Evolutionary conservation across 1,284 basidiomycete species (phyloP).

Genomic region (Ceratobasidium sp.): DNA sequence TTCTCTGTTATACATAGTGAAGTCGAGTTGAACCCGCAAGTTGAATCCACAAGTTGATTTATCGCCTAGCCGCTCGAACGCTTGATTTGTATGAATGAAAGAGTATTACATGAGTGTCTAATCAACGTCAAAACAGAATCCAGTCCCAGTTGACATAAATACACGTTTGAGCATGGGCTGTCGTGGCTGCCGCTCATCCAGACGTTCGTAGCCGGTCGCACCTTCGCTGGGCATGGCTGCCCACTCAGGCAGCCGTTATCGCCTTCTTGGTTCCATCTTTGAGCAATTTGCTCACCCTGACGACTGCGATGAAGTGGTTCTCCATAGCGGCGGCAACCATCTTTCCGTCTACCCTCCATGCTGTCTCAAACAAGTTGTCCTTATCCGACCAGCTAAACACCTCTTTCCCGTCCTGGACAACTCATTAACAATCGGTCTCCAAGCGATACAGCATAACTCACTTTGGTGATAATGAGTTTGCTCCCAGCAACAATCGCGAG

Average conservation of each 20-base stretch:
- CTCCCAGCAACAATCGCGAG: slow-evolving; percentile 22
- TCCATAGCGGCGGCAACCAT: slow-evolving; percentile 33
- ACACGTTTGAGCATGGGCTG: no score
- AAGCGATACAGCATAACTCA: background rate
- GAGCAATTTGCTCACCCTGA: slow-evolving; percentile 4
- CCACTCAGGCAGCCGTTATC: background rate
- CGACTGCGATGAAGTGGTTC: slow-evolving; percentile 6
- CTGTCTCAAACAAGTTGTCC: slow-evolving; percentile 16
- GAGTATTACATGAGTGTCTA: background rate
- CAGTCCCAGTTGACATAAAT: background rate
- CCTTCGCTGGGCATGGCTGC: no score
- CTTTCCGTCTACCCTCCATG: slow-evolving; percentile 22
- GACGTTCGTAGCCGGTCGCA: no score
- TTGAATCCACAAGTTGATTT: no score
- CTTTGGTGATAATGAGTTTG: slow-evolving; percentile 26
- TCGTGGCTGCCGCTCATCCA: no score
- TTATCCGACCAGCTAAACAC: slow-evolving; percentile 29
- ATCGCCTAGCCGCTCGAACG: no score
- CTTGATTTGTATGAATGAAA: no score
- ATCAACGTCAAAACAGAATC: background rate
- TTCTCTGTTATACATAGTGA: no score
- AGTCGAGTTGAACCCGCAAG: no score
- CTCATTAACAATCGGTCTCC: background rate
- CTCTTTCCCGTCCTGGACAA: slow-evolving; percentile 18
- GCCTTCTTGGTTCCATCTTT: no score